Conservation (phyloP, 768 basidiomycete species). For the Pluteus cervinus region DNA sequence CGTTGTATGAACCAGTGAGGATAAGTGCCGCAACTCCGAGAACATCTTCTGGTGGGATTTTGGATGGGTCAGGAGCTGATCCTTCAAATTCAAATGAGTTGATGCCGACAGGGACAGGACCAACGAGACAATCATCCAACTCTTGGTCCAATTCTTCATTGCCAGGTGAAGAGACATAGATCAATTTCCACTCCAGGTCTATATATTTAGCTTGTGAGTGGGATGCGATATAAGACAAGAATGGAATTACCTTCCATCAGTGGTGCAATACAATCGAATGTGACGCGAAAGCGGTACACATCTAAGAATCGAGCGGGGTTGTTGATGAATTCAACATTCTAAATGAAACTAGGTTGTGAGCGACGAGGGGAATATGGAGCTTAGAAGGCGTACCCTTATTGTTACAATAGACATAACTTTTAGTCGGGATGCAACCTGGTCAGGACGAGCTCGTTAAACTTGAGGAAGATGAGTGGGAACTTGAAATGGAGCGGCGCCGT, state of each 20-base stretch:
- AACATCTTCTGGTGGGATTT: constrained; percentile 85
- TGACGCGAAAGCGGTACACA: constrained; percentile 88
- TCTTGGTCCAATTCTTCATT: constrained; percentile 93
- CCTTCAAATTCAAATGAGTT: constrained; percentile 98
- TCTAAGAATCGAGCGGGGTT: constrained; percentile 92
- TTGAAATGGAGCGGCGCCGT: no score
- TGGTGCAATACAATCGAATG: constrained; percentile 93
- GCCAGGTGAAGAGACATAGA: constrained; percentile 93
- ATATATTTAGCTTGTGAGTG: not conserved
- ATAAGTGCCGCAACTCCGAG: constrained; percentile 97
- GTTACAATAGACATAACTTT: constrained; percentile 60
- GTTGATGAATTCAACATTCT: constrained; percentile 89
- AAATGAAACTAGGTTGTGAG: constrained; percentile 4
- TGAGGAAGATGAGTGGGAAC: no score
- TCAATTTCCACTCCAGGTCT: constrained; percentile 98
- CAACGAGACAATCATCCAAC: constrained; percentile 95
- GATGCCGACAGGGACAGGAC: constrained; percentile 93
- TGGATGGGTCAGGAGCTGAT: constrained; percentile 72
- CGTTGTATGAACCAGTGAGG: constrained; percentile 91
- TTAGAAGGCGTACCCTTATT: constrained; percentile 44
- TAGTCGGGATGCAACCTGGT: no score
- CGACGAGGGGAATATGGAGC: not conserved
- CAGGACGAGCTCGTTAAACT: no score
- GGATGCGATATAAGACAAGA: not conserved
- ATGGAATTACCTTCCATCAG: constrained; percentile 70